Evolutionary conservation across 305 asterid species (phyloP).

Genomic region (Fraxinus ornus): DNA sequence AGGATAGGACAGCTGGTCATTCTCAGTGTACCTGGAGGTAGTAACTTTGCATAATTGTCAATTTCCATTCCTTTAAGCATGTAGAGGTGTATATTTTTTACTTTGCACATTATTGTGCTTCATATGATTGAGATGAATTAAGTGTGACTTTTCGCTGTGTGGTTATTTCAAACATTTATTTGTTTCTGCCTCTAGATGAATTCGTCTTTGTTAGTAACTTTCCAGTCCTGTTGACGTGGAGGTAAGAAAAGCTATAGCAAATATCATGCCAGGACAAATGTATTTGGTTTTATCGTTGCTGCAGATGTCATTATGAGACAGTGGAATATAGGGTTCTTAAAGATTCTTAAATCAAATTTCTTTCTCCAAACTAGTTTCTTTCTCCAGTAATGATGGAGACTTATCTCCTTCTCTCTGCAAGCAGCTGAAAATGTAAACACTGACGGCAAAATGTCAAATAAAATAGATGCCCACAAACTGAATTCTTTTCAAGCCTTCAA

Average conservation of each 20-base stretch:
- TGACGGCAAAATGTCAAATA: not conserved
- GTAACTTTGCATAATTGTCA: constrained; percentile 10
- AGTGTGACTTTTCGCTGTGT: not conserved
- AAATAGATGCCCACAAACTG: not conserved
- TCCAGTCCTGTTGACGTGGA: not conserved
- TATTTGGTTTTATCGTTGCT: not conserved
- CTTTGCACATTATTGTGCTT: not conserved
- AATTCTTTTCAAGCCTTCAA: not conserved
- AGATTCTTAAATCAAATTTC: not conserved
- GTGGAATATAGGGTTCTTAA: constrained; percentile 3
- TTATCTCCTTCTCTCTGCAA: not conserved
- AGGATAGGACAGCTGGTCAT: constrained; percentile 90
- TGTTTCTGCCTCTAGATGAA: not conserved
- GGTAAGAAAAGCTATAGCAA: not conserved
- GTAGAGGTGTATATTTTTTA: constrained; percentile 8
- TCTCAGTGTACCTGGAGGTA: constrained; percentile 98
- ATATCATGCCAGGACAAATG: not conserved
- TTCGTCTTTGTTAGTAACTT: not conserved
- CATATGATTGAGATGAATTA: not conserved
- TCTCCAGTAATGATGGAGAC: not conserved
- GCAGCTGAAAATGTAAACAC: not conserved
- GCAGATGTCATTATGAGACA: not conserved
- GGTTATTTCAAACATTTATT: not conserved
- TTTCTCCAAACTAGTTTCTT: not conserved
- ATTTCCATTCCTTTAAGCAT: constrained; percentile 7